Percentiles rank a stretch among this genome's conserved stretches.
Evolutionary conservation across 2,329 filamentous ascomycete species (phyloP).

Genomic region (Stemphylium beticola): DNA sequence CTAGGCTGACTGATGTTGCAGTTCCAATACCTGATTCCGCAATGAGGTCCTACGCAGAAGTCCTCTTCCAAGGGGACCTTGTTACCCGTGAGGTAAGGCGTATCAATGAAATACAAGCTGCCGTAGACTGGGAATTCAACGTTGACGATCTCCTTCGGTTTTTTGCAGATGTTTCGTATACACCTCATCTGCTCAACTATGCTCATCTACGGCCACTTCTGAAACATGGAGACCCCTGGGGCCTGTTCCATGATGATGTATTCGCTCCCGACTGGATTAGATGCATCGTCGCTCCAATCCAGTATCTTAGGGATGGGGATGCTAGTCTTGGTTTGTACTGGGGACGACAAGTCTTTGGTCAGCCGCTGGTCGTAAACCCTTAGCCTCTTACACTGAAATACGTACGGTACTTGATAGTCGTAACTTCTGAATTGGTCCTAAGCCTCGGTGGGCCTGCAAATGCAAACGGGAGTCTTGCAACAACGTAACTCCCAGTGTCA

Average conservation of each 20-base stretch:
- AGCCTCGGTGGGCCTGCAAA: slow-evolving; percentile 48
- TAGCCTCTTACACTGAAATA: background rate
- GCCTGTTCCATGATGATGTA: slow-evolving; percentile 52
- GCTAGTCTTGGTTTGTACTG: slow-evolving; percentile 48
- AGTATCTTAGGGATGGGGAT: slow-evolving; percentile 53
- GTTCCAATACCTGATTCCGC: slow-evolving; percentile 39
- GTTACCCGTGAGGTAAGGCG: slow-evolving; percentile 16
- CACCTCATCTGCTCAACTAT: slow-evolving; percentile 14
- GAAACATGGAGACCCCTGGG: slow-evolving; percentile 40
- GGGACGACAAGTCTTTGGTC: background rate
- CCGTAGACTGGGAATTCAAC: slow-evolving; percentile 50
- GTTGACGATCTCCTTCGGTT: slow-evolving; percentile 38
- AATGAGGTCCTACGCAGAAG: slow-evolving; percentile 43
- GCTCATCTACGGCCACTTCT: slow-evolving; percentile 44
- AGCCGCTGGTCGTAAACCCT: no score
- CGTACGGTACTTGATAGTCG: slow-evolving; percentile 53
- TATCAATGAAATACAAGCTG: slow-evolving; percentile 39
- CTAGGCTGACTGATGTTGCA: slow-evolving; percentile 38
- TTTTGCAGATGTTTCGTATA: slow-evolving; percentile 36
- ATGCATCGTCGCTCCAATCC: slow-evolving; percentile 51
- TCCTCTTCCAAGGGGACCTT: slow-evolving; percentile 22
- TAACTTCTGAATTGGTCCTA: slow-evolving; percentile 53
- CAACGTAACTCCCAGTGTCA: slow-evolving; percentile 46
- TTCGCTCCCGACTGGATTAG: slow-evolving; percentile 44
- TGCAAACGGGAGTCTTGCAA: slow-evolving; percentile 52